Percentiles rank a stretch among this genome's conserved stretches.
Conservation (phyloP, 2,329 filamentous ascomycete genomes). For the Pestalotiopsis fici region DNA sequence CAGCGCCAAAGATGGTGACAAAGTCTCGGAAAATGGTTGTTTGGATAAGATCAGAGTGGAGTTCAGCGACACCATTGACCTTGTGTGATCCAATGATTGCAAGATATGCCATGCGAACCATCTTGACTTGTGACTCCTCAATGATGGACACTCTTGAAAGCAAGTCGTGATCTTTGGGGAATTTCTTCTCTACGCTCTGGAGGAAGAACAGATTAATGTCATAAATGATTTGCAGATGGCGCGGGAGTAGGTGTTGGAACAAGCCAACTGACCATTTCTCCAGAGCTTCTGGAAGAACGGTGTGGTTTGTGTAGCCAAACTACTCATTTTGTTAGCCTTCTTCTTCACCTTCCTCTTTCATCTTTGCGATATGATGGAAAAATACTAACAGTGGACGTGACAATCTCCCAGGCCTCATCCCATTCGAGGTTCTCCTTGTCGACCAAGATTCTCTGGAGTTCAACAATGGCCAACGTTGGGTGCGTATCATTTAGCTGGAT, state of each 20-base stretch:
- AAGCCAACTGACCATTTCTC: constrained; percentile 98
- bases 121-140: constrained; percentile 94
- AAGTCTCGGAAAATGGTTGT: constrained; percentile 99
- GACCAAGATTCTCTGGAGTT: constrained; percentile 88
- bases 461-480: constrained; percentile 92
- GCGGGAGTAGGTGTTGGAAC: constrained; percentile 87
- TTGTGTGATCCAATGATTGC: constrained; percentile 98
- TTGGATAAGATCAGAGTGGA: constrained; percentile 97
- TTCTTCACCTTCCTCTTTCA: too few species aligned
- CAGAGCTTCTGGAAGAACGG: constrained; percentile 91
- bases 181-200: constrained; percentile 84
- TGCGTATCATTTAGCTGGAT: constrained; percentile 99
- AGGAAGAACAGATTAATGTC: constrained; percentile 97
- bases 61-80: constrained; percentile 96
- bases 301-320: constrained; percentile 99
- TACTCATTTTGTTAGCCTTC: constrained; percentile 25
- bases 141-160: constrained; percentile 91
- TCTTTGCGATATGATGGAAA: constrained; percentile 10
- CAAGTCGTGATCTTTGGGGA: constrained; percentile 87
- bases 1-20: constrained; percentile 88
- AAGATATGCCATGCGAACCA: constrained; percentile 95
- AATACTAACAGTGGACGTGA: constrained; percentile 63
- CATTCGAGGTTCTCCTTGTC: constrained; percentile 90
- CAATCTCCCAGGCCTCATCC: constrained; percentile 88
- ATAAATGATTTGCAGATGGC: constrained; percentile 96